phyloP scores from a whole-genome alignment of 345 rosid genomes.

The Aegle marmelos region DNA sequence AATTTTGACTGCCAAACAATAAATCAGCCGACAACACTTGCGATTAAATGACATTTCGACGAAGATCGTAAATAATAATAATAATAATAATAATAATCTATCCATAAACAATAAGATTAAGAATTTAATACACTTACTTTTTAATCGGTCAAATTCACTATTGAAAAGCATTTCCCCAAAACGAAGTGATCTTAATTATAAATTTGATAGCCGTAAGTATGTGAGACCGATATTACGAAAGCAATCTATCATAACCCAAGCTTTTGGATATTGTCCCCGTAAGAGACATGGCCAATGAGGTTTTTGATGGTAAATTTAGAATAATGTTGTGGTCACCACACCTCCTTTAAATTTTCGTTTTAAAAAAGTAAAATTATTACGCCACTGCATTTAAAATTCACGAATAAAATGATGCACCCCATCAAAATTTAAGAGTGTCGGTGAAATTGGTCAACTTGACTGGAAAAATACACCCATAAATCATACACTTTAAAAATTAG shows the following conservation, averaged over 20 bases:
- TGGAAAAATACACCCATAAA: not conserved
- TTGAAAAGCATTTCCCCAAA: not conserved
- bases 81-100: not conserved
- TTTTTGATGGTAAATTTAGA: not conserved
- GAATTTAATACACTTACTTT: not conserved
- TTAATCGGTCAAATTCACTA: not conserved
- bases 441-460: not conserved
- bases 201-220: not conserved
- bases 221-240: not conserved
- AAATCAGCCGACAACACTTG: too few species aligned
- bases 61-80: not conserved
- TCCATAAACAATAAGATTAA: too few species aligned
- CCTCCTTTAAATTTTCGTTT: not conserved
- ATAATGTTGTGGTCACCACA: not conserved
- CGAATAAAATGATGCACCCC: not conserved
- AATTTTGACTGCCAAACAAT: too few species aligned
- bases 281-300: not conserved
- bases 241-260: not conserved
- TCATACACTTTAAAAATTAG: not conserved
- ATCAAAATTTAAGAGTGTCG: constrained; percentile 2
- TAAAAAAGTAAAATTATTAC: not conserved
- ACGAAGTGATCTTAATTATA: not conserved
- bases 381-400: not conserved
- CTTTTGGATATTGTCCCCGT: not conserved
- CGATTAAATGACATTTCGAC: not conserved